phyloP scores from a whole-genome alignment of 192 early-diverging fungal species.

The Rhizophagus clarus region DNA sequence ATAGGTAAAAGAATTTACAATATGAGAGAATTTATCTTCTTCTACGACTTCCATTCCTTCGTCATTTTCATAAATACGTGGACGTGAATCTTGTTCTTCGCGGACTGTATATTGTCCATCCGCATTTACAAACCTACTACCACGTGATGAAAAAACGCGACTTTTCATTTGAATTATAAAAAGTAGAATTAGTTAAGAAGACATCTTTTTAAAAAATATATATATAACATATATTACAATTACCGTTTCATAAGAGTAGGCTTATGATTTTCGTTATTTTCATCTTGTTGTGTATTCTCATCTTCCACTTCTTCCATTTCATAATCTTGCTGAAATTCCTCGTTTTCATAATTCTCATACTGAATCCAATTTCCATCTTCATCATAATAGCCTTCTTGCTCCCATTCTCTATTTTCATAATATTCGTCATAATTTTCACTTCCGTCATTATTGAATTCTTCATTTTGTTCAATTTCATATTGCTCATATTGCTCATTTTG shows the following conservation, averaged over 20 bases:
- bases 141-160: background rate
- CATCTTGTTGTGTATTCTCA: background rate
- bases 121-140: constrained; percentile 9
- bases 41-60: constrained; percentile 41
- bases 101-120: constrained; percentile 15
- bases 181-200: background rate
- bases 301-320: background rate
- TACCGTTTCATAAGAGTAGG: constrained; percentile 25
- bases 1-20: constrained; percentile 39
- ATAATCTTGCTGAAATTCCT: background rate
- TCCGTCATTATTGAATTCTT: background rate
- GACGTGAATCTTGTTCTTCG: background rate
- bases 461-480: background rate
- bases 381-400: background rate
- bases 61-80: background rate
- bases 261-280: background rate
- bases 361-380: background rate
- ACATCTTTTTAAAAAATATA: background rate
- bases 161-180: background rate
- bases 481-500: background rate
- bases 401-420: background rate
- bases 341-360: background rate
- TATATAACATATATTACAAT: background rate
- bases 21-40: constrained; percentile 39
- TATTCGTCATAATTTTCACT: constrained; percentile 23